Evolutionary conservation across 2,329 filamentous ascomycete genomes (phyloP), one percentile per base, ranked within the genome.

Genomic region (Triangularia verruculosa): DNA sequence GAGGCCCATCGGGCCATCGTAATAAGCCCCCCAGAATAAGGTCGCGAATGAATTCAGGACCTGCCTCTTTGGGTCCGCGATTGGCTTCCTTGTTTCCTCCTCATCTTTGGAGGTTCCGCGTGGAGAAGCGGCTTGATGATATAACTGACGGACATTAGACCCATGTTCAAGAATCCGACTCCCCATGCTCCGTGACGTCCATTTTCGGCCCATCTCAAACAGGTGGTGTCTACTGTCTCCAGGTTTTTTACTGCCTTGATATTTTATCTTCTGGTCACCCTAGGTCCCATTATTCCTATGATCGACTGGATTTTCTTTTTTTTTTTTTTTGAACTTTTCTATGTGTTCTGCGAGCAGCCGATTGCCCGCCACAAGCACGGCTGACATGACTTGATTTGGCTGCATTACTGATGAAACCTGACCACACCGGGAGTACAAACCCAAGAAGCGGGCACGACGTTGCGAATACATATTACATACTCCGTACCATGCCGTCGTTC

Each of bases 401-500:
- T 58, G 24, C 43, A 57, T 51, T 39, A 39, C 15, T 27, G 20
- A 30, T 43, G 34, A 52, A 25, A 25, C 57, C 34, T 52, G 22
- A 47, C 39, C 39, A 47, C 39, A 22, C n/a, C 39, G n/a, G 34
- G 39, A 47, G 39, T 47, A 54, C 22, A 27, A 4, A 54, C 15
- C 25, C 25, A 34, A 34, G 30, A 57, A 58, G 34, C 30, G 24
- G 56, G 17, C 56, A 47, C 56, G 56, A 27, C 30, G 8, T 34
- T 47, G 30, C 30, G 30, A 62, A 61, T 52, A 64, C n/a, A 47
- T 20, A 47, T 47, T 20, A 47, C 39, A 47, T 20, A 47, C 7
- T 47, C 6, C 39, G 39, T 20, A 47, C 65, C 43, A 77, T 77
- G 74, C 74, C 73, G 43, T 72, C 73, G 17, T 70, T 77, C 43